Evolutionary conservation across 2,329 filamentous ascomycete genomes (phyloP), one percentile per base, ranked within the genome.

Genomic region (Cercospora berteroae): DNA sequence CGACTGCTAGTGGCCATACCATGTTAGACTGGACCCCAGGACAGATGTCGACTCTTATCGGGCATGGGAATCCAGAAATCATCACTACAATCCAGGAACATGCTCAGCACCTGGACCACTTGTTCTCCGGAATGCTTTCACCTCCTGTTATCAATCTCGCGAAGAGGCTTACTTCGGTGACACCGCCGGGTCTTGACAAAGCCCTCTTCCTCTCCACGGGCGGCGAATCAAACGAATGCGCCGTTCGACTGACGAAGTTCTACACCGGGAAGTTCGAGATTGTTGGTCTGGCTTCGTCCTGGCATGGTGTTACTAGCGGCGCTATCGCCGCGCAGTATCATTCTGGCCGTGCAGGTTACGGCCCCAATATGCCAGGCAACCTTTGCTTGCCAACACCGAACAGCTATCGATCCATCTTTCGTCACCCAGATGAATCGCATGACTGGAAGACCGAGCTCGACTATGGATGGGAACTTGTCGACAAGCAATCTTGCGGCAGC

Each of bases 181-280:
- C 87, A 2, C 86, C 86, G 0, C 71, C 75, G 0, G 81, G 79
- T 0, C 77, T 89, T 0, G 83, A 86, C 67, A 84, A 85, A 68
- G 82, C 86, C 0, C 84, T 88, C 73, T 88, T 89, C 69, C 79
- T 88, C 9, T 85, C 80, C 60, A 89, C 86, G 0, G 86, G 86
- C 1, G 82, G 81, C 2, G 86, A 89, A 74, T 70, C 67, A 42
- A 81, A 78, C 67, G 88, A 90, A 70, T 87, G 86, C 3, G 88
- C 88, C 2, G 87, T 90, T 66, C 86, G 87, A 65, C 81, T 90
- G 70, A 88, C 88, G 3, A 90, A 90, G 71, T 77, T 81, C 9
- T 88, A 84, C 72, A 90, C 88, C 0, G 86, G 87, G 0, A 89
- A 88, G 61, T 90, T 87, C 71, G 87, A 90, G 74, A 83, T 90